Conservation (phyloP, 2,329 filamentous ascomycete species). For the Exserohilum rostratum region DNA sequence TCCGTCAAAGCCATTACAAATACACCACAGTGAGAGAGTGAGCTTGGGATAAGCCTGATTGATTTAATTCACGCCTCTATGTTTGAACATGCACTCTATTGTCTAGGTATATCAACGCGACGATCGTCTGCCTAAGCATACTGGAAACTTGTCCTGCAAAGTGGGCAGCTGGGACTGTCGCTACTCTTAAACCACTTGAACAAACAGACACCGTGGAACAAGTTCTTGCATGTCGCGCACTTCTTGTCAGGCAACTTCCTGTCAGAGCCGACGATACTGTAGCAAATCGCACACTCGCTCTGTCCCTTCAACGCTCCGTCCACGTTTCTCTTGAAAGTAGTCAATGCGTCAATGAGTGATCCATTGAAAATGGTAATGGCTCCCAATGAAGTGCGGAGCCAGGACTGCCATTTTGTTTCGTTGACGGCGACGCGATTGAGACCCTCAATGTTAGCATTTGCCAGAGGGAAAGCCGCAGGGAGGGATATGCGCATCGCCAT, state of each 20-base stretch:
- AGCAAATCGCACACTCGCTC: conserved; percentile 95
- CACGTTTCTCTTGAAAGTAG: conserved; percentile 86
- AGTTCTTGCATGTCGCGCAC: conserved; percentile 90
- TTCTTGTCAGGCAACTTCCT: conserved; percentile 90
- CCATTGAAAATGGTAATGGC: conserved; percentile 95
- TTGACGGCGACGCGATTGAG: conserved; percentile 84
- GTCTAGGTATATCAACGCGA: background rate
- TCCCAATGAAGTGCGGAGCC: conserved; percentile 86
- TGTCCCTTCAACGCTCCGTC: conserved; percentile 88
- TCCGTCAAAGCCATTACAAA: background rate
- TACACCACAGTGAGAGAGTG: background rate
- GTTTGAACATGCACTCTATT: background rate
- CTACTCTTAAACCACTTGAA: conserved; percentile 98
- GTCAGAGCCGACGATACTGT: conserved; percentile 88
- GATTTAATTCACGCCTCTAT: background rate
- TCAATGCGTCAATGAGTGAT: conserved; percentile 83
- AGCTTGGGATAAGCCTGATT: background rate
- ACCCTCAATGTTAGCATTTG: conserved; percentile 75
- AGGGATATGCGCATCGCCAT: conserved; percentile 83
- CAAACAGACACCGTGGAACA: conserved; percentile 87
- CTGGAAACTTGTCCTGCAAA: conserved; percentile 88
- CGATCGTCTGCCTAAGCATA: conserved; percentile 51
- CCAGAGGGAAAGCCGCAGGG: conserved; percentile 81
- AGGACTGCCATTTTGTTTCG: conserved; percentile 90
- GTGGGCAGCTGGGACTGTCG: conserved; percentile 86